Conservation (phyloP, 495 filamentous ascomycete genomes). For the Aspergillus haitiensis region DNA sequence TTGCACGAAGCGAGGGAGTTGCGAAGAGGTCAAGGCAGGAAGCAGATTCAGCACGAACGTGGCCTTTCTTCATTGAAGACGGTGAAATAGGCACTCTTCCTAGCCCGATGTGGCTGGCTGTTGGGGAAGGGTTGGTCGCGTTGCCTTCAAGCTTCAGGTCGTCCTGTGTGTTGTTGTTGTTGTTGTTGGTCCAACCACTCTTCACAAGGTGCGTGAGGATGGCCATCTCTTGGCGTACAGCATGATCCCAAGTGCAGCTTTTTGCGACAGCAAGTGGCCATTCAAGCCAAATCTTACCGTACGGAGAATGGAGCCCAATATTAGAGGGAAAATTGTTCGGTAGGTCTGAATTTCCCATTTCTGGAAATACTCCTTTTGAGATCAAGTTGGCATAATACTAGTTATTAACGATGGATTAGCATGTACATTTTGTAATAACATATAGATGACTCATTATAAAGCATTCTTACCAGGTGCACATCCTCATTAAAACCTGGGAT, state of each 20-base stretch:
- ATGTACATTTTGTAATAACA: not conserved
- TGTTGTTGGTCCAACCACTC: constrained; percentile 21
- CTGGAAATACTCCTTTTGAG: constrained; percentile 23
- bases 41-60: constrained; percentile 4
- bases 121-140: not conserved
- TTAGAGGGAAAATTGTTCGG: constrained; percentile 24
- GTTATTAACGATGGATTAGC: not conserved
- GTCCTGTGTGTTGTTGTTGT: not conserved
- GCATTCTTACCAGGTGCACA: constrained; percentile 30
- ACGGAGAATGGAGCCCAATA: constrained; percentile 25
- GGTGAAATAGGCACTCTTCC: constrained; percentile 6
- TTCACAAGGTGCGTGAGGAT: constrained; percentile 25
- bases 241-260: constrained; percentile 24
- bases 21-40: constrained; percentile 12
- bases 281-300: constrained; percentile 35
- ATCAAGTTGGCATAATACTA: constrained; percentile 37
- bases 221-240: constrained; percentile 26
- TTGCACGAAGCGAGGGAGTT: constrained; percentile 22
- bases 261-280: constrained; percentile 25
- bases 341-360: constrained; percentile 14
- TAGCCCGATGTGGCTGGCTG: not conserved
- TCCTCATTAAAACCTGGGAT: constrained; percentile 32
- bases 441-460: not conserved
- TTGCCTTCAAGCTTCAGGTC: not conserved
- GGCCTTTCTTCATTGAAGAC: constrained; percentile 1